Base-by-base conservation (phyloP, 208 protist genomes). In the Leishmania tropica region DNA sequence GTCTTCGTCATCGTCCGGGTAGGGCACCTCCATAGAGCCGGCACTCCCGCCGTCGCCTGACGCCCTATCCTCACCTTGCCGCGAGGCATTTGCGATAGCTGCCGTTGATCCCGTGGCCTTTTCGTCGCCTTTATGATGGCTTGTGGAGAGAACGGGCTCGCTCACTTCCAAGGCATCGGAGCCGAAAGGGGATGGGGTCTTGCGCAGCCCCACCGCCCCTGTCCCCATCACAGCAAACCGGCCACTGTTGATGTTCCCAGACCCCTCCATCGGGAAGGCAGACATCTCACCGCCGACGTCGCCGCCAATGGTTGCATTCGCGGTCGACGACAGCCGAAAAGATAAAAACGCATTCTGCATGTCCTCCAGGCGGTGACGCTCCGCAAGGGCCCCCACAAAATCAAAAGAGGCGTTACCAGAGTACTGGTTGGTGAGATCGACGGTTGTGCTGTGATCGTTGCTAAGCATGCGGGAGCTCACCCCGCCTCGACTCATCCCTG, bases 321-420 rank as follows among this genome's bases (percentile, higher is more conserved):
- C 40, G 2, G 78, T 64, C 8, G 74, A 80, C 28, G 74, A 62
- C 17, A 78, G 78, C 47, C 54, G 67, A 13, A 75, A 72, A n/a
- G 80, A 54, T 8, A 48, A 54, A 67, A 60, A 67, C 28, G 71
- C 71, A 74, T 78, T 83, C 68, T 85, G 81, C 80, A 81, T 75
- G 53, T 87, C 87, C 65, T 90, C 87, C 70, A 87, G 19, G 40
- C 77, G 80, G 56, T 84, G 83, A 40, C 87, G 83, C 81, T 85
- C 83, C 11, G 87, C 87, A 19, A 90, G 83, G 2, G 73, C 67
- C 8, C 84, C 87, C 37, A 86, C 84, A 81, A 92, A 87, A 80
- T 89, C 89, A 37, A 92, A 92, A 62, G 86, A 90, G 28, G 86
- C 83, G 76, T 88, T 86, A 51, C 89, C 89, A 4, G 89, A 92